phyloP scores from a whole-genome alignment of 2,329 filamentous ascomycete species.

The Zasmidium citrigriseum region DNA sequence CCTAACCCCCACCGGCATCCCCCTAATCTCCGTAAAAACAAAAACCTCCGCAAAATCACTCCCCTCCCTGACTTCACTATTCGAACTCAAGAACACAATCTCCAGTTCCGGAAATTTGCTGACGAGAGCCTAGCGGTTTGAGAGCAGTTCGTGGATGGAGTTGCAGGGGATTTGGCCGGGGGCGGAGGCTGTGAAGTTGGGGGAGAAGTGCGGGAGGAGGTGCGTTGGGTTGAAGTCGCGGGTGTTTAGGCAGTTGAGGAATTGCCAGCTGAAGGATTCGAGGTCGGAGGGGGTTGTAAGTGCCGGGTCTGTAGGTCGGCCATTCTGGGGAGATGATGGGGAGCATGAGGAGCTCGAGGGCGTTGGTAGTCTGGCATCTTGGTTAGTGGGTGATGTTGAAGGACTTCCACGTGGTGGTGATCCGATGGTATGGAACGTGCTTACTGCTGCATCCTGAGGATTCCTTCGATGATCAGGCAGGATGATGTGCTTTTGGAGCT shows the following conservation, averaged over 20 bases:
- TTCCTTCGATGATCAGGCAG: not conserved
- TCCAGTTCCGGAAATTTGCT: slow-evolving; percentile 4
- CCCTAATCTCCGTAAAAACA: slow-evolving; percentile 8
- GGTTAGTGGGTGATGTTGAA: not conserved
- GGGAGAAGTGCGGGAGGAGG: slow-evolving; percentile 2
- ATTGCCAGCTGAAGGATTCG: slow-evolving; percentile 11
- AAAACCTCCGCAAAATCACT: slow-evolving; percentile 10
- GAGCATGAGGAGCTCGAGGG: not conserved
- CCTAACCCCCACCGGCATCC: slow-evolving; percentile 9
- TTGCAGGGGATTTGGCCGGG: not conserved
- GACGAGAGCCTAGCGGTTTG: slow-evolving; percentile 1
- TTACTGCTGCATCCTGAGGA: not conserved
- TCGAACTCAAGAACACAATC: slow-evolving; percentile 3
- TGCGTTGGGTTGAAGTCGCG: slow-evolving; percentile 8
- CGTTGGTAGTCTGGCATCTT: not conserved
- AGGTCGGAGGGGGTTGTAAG: slow-evolving; percentile 5
- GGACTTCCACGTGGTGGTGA: not conserved
- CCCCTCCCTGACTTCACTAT: slow-evolving; percentile 6
- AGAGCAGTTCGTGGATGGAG: not conserved
- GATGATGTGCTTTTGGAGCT: not conserved
- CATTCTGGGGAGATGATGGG: not conserved
- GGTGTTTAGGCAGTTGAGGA: slow-evolving; percentile 8
- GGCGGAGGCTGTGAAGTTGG: slow-evolving; percentile 6
- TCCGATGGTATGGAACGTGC: not conserved
- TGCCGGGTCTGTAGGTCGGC: too few species aligned